phyloP scores from a whole-genome alignment of 2,329 filamentous ascomycete species.

The Xenosphaeropsis pyriputrescens region DNA sequence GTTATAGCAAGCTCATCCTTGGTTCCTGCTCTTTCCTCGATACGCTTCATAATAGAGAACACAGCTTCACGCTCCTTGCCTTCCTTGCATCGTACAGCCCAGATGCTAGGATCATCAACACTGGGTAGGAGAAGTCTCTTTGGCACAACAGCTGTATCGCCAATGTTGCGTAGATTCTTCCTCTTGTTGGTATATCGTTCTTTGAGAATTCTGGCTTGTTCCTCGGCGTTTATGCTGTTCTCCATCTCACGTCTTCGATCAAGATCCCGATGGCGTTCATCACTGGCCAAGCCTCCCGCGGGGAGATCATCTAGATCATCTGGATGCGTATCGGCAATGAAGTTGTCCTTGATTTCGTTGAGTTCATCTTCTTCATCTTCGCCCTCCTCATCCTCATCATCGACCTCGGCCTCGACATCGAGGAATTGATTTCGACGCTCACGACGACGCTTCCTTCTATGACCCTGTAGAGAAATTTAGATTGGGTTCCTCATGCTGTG shows the following conservation, averaged over 20 bases:
- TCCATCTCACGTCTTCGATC: constrained; percentile 83
- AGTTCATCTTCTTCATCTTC: constrained; percentile 85
- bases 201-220: constrained; percentile 74
- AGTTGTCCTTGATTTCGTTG: constrained; percentile 61
- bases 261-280: constrained; percentile 84
- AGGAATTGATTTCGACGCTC: constrained; percentile 75
- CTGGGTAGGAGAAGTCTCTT: constrained; percentile 80
- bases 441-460: constrained; percentile 67
- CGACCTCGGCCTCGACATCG: constrained; percentile 96
- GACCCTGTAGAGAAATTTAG: constrained; percentile 26
- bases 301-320: constrained; percentile 71
- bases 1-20: constrained; percentile 76
- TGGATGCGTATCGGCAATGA: constrained; percentile 79
- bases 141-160: constrained; percentile 64
- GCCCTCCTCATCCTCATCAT: constrained; percentile 78
- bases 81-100: constrained; percentile 83
- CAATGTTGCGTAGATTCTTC: constrained; percentile 45
- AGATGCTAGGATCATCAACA: constrained; percentile 92
- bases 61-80: constrained; percentile 92
- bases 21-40: constrained; percentile 65
- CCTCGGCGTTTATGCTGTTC: constrained; percentile 81
- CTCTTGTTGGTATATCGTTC: constrained; percentile 78
- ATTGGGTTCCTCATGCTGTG: no score
- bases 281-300: constrained; percentile 67
- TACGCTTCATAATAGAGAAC: constrained; percentile 73